Conservation (phyloP, 495 filamentous ascomycete genomes). For the Podospora fimiseda region DNA sequence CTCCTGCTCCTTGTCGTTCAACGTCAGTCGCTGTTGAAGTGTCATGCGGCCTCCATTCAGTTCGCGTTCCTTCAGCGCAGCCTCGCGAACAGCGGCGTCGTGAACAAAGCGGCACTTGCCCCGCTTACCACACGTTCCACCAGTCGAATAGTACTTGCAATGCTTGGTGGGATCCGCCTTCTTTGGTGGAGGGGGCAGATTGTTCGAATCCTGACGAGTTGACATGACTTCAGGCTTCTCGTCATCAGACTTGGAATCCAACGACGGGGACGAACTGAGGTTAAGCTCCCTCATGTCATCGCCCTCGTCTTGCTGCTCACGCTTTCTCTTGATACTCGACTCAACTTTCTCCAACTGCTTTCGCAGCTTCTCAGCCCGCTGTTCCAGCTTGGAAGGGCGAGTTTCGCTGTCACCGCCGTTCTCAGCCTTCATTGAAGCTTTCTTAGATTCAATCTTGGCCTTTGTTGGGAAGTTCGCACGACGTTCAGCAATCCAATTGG, state of each 20-base stretch:
- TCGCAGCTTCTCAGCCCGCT: constrained; percentile 44
- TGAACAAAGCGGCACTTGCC: constrained; percentile 60
- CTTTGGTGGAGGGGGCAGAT: constrained; percentile 36
- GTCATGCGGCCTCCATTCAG: constrained; percentile 51
- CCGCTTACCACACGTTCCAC: constrained; percentile 56
- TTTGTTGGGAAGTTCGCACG: constrained; percentile 72
- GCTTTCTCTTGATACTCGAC: constrained; percentile 51
- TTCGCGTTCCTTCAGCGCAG: constrained; percentile 46
- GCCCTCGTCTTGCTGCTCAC: constrained; percentile 50
- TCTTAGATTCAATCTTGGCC: constrained; percentile 49
- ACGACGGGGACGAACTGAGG: constrained; percentile 33
- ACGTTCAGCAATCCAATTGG: constrained; percentile 74
- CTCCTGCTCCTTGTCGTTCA: constrained; percentile 53
- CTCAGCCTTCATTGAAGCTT: constrained; percentile 30
- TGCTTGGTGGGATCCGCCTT: constrained; percentile 49
- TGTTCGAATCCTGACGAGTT: constrained; percentile 30
- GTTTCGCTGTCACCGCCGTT: constrained; percentile 13
- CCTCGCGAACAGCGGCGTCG: constrained; percentile 46
- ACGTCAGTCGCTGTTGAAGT: constrained; percentile 46
- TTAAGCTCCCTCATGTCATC: constrained; percentile 46
- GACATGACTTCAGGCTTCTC: constrained; percentile 45
- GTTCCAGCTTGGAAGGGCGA: constrained; percentile 25
- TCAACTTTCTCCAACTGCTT: constrained; percentile 47
- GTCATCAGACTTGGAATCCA: constrained; percentile 34
- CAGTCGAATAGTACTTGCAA: constrained; percentile 56